Base-by-base conservation (phyloP, 345 rosid species). In the Eucalyptus shirleyi region DNA sequence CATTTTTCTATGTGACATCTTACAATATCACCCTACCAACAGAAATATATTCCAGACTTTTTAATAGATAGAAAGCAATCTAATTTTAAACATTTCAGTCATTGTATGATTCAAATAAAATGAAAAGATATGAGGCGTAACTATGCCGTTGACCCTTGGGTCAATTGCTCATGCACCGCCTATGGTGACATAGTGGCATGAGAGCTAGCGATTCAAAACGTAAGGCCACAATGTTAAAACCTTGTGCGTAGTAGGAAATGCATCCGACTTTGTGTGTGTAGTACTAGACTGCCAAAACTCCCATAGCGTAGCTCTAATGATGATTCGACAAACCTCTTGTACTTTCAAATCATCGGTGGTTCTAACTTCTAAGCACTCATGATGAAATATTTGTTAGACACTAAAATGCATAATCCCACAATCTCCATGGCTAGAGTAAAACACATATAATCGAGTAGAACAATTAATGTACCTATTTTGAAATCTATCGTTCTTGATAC, bases 71-170 rank as follows among this genome's bases (percentile, higher is more conserved):
- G 77, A 15, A 65, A n/a, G 77, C 21, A 65, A 65, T 65, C 77
- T 65, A n/a, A 8, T n/a, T n/a, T 65, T 65, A 8, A 65, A 65
- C 9, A n/a, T n/a, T 65, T 65, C 37, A 65, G 0, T 4, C 77
- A 15, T n/a, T 8, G 9, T 30, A 14, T n/a, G 8, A 15, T 65
- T n/a, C 9, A n/a, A 65, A 65, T 65, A 65, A n/a, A 65, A 60
- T n/a, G 21, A 16, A 65, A 14, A n/a, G 37, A 65, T n/a, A n/a
- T n/a, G 37, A 15, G 37, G 19, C 3, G 11, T n/a, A 65, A 15
- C 21, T 15, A 15, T n/a, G 77, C 37, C 5, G 6, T 0, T 0
- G 24, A 53, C 56, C 24, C 56, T 7, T 53, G 56, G 56, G 5
- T 53, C 56, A 19, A 3, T 53, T 8, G 56, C 56, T 16, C 37